phyloP scores from a whole-genome alignment of 2,329 filamentous ascomycete genomes.

The Neofusicoccum umdonicola region DNA sequence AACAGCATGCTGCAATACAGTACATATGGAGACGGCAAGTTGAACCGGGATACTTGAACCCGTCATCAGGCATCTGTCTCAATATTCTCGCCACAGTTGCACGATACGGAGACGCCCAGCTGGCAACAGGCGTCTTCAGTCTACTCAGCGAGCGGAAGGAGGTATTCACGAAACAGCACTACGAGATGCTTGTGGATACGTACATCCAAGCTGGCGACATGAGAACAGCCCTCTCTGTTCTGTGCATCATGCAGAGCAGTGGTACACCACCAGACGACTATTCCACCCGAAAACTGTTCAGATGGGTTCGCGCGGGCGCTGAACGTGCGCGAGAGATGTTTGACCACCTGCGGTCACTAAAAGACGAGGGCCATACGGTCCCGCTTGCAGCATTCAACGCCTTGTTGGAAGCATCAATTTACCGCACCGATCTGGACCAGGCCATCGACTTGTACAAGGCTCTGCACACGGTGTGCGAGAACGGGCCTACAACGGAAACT shows the following conservation, averaged over 20 bases:
- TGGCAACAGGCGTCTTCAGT: constrained; percentile 71
- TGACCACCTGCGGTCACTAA: constrained; percentile 56
- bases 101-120: constrained; percentile 61
- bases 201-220: constrained; percentile 64
- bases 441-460: constrained; percentile 62
- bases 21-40: constrained; percentile 72
- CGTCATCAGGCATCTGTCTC: constrained; percentile 63
- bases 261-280: constrained; percentile 56
- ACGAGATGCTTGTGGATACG: constrained; percentile 73
- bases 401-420: constrained; percentile 53
- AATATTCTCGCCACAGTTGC: constrained; percentile 72
- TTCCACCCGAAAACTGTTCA: constrained; percentile 64
- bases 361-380: constrained; percentile 47
- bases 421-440: constrained; percentile 44
- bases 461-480: constrained; percentile 51
- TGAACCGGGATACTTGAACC: constrained; percentile 56
- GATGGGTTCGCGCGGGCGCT: constrained; percentile 48
- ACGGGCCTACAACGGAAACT: constrained; percentile 50
- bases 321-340: constrained; percentile 54
- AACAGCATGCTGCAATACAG: constrained; percentile 60
- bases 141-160: constrained; percentile 59
- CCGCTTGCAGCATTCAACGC: constrained; percentile 53
- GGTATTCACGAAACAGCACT: constrained; percentile 65
- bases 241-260: constrained; percentile 71
- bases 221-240: constrained; percentile 63